Percentiles rank a stretch among this genome's conserved stretches.
phyloP scores from a whole-genome alignment of 1,284 basidiomycete genomes.

The Phylloporus sp. region DNA sequence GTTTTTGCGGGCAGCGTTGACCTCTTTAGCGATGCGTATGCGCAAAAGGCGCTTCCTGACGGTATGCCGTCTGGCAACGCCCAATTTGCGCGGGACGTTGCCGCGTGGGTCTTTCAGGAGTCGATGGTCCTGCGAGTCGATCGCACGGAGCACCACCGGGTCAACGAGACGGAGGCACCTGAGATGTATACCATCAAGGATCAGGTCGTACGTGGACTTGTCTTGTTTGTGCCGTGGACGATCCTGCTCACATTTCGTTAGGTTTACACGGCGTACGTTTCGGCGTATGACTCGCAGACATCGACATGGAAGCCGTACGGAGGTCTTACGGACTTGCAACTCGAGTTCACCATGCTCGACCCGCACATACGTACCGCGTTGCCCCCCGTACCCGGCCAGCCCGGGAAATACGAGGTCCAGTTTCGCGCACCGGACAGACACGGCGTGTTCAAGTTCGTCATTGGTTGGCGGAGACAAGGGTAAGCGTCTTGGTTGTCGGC shows the following conservation, averaged over 20 bases:
- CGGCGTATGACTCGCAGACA: slow-evolving; percentile 59
- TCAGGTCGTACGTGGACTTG: slow-evolving; percentile 62
- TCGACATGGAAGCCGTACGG: slow-evolving; percentile 75
- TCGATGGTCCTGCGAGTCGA: slow-evolving; percentile 82
- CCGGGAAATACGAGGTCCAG: slow-evolving; percentile 74
- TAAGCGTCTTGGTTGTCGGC: slow-evolving; percentile 41
- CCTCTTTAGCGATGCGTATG: slow-evolving; percentile 76
- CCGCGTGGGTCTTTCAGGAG: slow-evolving; percentile 93
- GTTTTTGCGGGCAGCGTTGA: slow-evolving; percentile 85
- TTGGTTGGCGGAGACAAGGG: slow-evolving; percentile 90
- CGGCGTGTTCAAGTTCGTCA: slow-evolving; percentile 96
- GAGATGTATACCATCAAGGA: slow-evolving; percentile 90
- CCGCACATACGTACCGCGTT: slow-evolving; percentile 86
- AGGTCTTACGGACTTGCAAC: slow-evolving; percentile 77
- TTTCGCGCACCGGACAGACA: slow-evolving; percentile 94
- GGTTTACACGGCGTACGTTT: slow-evolving; percentile 79
- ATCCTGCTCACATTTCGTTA: slow-evolving; percentile 37
- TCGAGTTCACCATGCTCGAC: slow-evolving; percentile 98
- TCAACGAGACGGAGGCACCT: slow-evolving; percentile 59
- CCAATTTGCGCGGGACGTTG: slow-evolving; percentile 74
- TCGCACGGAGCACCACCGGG: slow-evolving; percentile 72
- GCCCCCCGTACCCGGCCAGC: slow-evolving; percentile 51
- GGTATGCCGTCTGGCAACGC: slow-evolving; percentile 75
- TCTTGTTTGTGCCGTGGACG: slow-evolving; percentile 1
- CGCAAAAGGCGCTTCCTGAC: slow-evolving; percentile 58